Evolutionary conservation across 2,329 filamentous ascomycete genomes (phyloP).

Genomic region (Coniochaeta hoffmannii): DNA sequence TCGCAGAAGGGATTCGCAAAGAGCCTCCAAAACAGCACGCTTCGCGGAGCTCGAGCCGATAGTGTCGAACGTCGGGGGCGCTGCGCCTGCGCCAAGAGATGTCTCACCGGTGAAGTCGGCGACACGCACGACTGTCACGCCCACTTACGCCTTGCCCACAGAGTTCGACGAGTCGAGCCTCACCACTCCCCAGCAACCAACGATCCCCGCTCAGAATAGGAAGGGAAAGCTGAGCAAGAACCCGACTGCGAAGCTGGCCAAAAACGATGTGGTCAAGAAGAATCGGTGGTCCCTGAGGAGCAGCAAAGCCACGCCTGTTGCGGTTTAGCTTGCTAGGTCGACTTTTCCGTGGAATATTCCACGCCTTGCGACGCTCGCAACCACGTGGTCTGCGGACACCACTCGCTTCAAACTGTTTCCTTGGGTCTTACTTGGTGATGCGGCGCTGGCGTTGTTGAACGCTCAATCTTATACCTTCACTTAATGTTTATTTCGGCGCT

Average conservation of each 20-base stretch:
- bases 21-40: constrained; percentile 16
- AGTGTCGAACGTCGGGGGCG: constrained; percentile 15
- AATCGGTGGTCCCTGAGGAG: constrained; percentile 21
- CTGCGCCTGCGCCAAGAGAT: constrained; percentile 6
- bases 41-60: constrained; percentile 24
- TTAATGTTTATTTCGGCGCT: neutral
- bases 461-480: neutral
- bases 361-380: neutral
- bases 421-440: neutral
- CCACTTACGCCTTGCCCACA: constrained; percentile 10
- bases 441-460: constrained; percentile 3
- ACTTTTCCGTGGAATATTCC: neutral
- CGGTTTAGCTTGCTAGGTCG: neutral
- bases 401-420: neutral
- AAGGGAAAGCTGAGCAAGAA: constrained; percentile 18
- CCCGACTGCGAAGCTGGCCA: constrained; percentile 12
- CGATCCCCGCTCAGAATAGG: constrained; percentile 9
- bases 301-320: constrained; percentile 3
- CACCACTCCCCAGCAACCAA: constrained; percentile 7
- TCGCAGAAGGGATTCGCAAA: constrained; percentile 11
- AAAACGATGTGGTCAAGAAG: constrained; percentile 7
- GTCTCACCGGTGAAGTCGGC: constrained; percentile 4
- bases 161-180: constrained; percentile 14
- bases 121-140: constrained; percentile 8
- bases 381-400: neutral